Percentiles rank a stretch among this genome's conserved stretches.
Evolutionary conservation across 202 grass and related monocot species (phyloP).

Genomic region (Panicum virgatum): DNA sequence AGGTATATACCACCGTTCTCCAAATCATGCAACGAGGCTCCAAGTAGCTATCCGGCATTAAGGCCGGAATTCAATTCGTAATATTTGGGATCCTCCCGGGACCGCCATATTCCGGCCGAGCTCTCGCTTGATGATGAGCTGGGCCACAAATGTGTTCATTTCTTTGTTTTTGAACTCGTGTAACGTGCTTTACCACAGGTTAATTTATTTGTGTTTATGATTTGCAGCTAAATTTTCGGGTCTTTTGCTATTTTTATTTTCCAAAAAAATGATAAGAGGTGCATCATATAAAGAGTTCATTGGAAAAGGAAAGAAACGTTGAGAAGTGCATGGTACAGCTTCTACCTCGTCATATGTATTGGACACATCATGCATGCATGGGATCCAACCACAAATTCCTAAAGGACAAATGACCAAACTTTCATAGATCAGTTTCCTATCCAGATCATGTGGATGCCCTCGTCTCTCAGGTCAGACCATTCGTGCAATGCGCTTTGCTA

Average conservation of each 20-base stretch:
- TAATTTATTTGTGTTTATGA: neutral
- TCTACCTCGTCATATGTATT: neutral
- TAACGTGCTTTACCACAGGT: neutral
- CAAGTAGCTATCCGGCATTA: constrained; percentile 28
- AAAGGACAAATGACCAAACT: neutral
- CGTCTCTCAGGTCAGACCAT: neutral
- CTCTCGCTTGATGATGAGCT: neutral
- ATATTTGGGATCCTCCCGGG: constrained; percentile 25
- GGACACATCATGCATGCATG: neutral
- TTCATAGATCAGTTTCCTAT: neutral
- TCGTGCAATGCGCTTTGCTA: neutral
- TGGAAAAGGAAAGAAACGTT: neutral
- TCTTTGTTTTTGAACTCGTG: neutral
- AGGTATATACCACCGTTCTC: neutral
- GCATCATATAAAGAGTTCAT: neutral
- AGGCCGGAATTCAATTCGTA: constrained; percentile 10
- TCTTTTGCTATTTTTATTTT: neutral
- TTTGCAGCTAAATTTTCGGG: neutral
- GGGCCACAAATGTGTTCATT: neutral
- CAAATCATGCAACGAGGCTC: neutral
- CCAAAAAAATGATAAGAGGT: neutral
- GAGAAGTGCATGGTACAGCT: neutral
- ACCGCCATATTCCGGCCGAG: neutral
- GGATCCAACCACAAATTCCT: neutral
- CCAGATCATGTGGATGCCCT: neutral